phyloP scores from a whole-genome alignment of 768 basidiomycete species.

The Lactarius psammicola region DNA sequence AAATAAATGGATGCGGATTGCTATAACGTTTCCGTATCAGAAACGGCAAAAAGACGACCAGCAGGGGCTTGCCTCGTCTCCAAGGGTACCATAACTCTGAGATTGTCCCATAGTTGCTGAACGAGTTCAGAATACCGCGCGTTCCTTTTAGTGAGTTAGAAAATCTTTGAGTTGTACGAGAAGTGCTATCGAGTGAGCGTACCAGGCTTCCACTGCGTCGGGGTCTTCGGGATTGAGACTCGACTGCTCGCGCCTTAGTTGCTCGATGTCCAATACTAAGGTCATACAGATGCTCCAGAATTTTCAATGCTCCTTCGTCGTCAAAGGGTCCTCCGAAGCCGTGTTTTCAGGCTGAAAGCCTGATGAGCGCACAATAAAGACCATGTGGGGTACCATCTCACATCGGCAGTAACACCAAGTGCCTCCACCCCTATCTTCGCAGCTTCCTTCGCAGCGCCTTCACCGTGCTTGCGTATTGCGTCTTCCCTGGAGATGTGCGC shows the following conservation, averaged over 20 bases:
- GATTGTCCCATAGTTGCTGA: conserved; percentile 72
- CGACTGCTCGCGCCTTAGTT: conserved; percentile 77
- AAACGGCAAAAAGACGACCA: neutral
- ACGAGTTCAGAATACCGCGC: conserved; percentile 54
- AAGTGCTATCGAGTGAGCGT: neutral
- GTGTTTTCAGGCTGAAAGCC: conserved; percentile 56
- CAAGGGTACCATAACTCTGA: conserved; percentile 87
- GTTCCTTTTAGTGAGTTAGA: conserved; percentile 45
- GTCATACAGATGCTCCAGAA: conserved; percentile 85
- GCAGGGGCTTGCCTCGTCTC: conserved; percentile 72
- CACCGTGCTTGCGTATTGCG: conserved; percentile 40
- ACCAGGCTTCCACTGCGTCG: conserved; percentile 45
- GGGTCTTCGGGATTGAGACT: conserved; percentile 53
- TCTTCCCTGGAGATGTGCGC: conserved; percentile 56
- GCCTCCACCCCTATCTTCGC: conserved; percentile 73
- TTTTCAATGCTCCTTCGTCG: conserved; percentile 73
- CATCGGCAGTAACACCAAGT: conserved; percentile 59
- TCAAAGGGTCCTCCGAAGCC: conserved; percentile 69
- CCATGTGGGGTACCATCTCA: conserved; percentile 33
- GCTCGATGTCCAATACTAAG: conserved; percentile 80
- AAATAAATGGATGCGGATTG: conserved; percentile 95
- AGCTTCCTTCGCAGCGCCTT: conserved; percentile 67
- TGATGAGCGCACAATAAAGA: conserved; percentile 2
- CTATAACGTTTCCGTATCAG: conserved; percentile 40
- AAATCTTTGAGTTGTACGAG: neutral